These are phyloP conservation scores for Aspergillus jensenii DNA, from an alignment of 2,329 filamentous ascomycete species.

Conservation along the genomic window DNA sequence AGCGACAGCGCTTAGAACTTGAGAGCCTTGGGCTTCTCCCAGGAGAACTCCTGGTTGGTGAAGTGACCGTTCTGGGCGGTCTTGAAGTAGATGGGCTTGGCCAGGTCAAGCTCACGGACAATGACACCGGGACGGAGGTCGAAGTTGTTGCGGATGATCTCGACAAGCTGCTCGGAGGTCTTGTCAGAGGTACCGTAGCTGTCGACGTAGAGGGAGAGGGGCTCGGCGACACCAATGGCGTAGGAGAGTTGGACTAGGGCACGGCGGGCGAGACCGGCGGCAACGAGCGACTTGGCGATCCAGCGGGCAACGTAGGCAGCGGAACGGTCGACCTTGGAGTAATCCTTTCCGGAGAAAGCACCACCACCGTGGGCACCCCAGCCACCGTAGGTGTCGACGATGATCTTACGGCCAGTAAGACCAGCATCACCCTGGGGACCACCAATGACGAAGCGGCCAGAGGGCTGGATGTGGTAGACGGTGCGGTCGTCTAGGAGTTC, in stretches of 20 bases:
- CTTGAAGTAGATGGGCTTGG: constrained; percentile 95
- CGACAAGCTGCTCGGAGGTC: constrained; percentile 86
- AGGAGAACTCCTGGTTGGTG: constrained; percentile 95
- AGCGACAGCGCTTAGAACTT: constrained; percentile 67
- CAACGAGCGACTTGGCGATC: constrained; percentile 97
- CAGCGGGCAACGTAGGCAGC: constrained; percentile 96
- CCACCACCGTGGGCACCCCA: constrained; percentile 99
- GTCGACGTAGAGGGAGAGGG: constrained; percentile 96
- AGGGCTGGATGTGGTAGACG: constrained; percentile 98
- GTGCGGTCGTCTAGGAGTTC: constrained; percentile 91
- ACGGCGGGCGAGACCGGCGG: constrained; percentile 84
- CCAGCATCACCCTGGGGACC: constrained; percentile 98
- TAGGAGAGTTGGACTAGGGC: constrained; percentile 97
- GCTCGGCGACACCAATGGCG: constrained; percentile 98
- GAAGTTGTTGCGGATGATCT: constrained; percentile 95
- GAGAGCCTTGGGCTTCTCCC: constrained; percentile 97
- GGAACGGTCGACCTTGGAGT: constrained; percentile 99
- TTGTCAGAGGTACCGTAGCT: constrained; percentile 92
- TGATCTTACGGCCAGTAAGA: constrained; percentile 98
- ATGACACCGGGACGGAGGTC: constrained; percentile 98
- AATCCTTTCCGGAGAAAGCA: constrained; percentile 99
- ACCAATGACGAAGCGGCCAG: constrained; percentile 97
- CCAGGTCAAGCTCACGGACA: constrained; percentile 92
- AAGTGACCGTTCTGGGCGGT: constrained; percentile 99
- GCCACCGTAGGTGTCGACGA: constrained; percentile 99